Conservation (phyloP, 768 basidiomycete species). For the Leccinum fibrillosum region DNA sequence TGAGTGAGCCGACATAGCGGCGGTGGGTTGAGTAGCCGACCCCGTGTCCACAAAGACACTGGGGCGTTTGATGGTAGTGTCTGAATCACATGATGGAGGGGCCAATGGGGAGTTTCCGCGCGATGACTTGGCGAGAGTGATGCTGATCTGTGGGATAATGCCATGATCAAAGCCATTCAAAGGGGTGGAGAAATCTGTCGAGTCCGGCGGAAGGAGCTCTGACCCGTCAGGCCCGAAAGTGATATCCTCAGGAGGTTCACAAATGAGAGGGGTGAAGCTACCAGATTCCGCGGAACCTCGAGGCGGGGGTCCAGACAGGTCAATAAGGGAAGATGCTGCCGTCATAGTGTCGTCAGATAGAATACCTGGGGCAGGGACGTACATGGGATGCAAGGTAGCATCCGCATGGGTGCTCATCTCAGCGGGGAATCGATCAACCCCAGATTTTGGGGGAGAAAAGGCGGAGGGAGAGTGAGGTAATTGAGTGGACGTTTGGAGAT, state of each 20-base stretch:
- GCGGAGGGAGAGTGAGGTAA: conserved; percentile 27
- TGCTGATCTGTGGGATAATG: conserved; percentile 29
- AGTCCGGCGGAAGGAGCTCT: conserved; percentile 13
- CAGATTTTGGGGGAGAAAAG: conserved; percentile 22
- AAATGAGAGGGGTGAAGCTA: conserved; percentile 24
- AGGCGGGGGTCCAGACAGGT: conserved; percentile 6
- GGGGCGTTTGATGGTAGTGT: conserved; percentile 23
- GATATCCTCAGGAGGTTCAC: conserved; percentile 31
- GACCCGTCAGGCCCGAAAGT: conserved; percentile 13
- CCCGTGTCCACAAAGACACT: conserved; percentile 30
- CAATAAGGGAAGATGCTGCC: conserved; percentile 14
- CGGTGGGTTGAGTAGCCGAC: conserved; percentile 20
- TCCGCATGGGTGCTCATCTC: conserved; percentile 10
- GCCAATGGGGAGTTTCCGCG: conserved; percentile 27
- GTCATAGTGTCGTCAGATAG: conserved; percentile 13
- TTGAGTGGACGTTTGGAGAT: conserved; percentile 22
- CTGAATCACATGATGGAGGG: conserved; percentile 26
- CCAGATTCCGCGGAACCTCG: conserved; percentile 20
- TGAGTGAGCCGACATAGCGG: conserved; percentile 10
- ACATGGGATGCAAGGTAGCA: conserved; percentile 16
- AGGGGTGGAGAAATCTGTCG: conserved; percentile 11
- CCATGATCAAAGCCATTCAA: conserved; percentile 12
- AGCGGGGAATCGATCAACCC: conserved; percentile 26
- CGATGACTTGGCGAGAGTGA: conserved; percentile 29
- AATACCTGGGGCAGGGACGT: conserved; percentile 15